Evolutionary conservation across 345 rosid species (phyloP), one percentile per base, ranked within the genome.

Genomic region (Odontarrhena argentea): DNA sequence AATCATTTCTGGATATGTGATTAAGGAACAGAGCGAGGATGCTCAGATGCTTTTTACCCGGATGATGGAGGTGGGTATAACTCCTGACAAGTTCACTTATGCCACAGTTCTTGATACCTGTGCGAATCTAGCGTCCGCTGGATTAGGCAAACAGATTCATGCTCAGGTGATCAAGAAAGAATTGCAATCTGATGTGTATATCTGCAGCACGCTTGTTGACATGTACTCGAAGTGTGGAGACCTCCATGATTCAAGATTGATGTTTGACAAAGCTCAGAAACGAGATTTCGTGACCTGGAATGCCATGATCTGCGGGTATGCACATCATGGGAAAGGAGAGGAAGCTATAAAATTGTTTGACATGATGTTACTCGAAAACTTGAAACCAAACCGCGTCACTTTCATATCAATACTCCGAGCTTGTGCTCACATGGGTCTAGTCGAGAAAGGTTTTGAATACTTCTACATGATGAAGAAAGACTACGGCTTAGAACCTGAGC

Each of bases 181-280:
- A 63, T 40, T 88, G 80, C 92, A 84, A 55, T 80, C 82, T 32
- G 95, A 94, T 67, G 88, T 79, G 34, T 88, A 83, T 61, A 86
- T 91, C 65, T 78, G 83, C 77, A 94, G 97, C 81, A 91, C 95
- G 13, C 87, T 94, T 5, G 96, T 94, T 48, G 96, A 94, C 64
- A 91, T 91, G 98, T 90, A 93, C 82, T 86, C 98, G 1, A 90
- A 93, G 79, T 90, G 97, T 47, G 97, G 99, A 78, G 81, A 85
- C 70, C 77, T 91, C 79, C 68, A 77, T 60, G 95, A 94, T 81
- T 88, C 96, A 7, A 59, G 52, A 60, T 65, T 83, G 30, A 79
- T 82, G 75, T 94, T 90, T 61, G 89, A 86, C 49, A 90, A 80
- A 80, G 76, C 99, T 10, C 74, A 54, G 37, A 74, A 74, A 18